Conservation (phyloP, 2,329 filamentous ascomycete genomes). For the Ophiocordyceps australis region DNA sequence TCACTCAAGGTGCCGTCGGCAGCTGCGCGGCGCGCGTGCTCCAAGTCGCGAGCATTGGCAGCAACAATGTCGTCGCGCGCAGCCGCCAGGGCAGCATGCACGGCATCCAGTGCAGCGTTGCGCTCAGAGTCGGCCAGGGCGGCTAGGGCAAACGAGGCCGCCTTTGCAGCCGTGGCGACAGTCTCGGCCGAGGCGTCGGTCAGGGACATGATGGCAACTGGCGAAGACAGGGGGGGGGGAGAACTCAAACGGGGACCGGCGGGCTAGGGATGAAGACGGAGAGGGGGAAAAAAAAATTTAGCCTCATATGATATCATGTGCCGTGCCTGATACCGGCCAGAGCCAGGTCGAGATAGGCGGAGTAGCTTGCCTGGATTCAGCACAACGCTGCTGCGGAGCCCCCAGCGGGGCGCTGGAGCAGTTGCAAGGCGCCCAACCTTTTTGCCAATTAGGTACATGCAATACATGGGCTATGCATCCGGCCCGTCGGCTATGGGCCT, state of each 20-base stretch:
- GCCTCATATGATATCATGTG: no score
- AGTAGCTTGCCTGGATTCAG: no score
- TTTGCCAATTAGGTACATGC: no score
- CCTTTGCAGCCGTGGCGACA: conserved; percentile 60
- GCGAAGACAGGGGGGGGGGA: conserved; percentile 2
- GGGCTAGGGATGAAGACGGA: no score
- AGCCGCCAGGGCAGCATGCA: conserved; percentile 57
- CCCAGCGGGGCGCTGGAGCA: no score
- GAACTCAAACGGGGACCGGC: not conserved
- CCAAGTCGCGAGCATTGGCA: conserved; percentile 73
- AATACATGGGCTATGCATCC: no score
- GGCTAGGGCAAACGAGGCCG: conserved; percentile 67
- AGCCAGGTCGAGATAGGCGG: no score
- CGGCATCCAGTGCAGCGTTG: conserved; percentile 69
- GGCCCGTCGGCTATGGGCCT: no score
- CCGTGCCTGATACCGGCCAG: no score
- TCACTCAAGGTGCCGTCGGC: conserved; percentile 58
- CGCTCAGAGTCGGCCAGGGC: conserved; percentile 58
- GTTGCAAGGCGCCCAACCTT: no score
- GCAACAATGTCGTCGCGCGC: conserved; percentile 62
- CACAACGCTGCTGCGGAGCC: no score
- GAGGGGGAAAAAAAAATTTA: no score
- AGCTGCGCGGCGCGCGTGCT: conserved; percentile 53
- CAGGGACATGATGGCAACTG: conserved; percentile 50
- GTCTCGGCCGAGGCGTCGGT: conserved; percentile 68